phyloP scores from a whole-genome alignment of 108 stramenopile genomes.

The Asterionellopsis glacialis region DNA sequence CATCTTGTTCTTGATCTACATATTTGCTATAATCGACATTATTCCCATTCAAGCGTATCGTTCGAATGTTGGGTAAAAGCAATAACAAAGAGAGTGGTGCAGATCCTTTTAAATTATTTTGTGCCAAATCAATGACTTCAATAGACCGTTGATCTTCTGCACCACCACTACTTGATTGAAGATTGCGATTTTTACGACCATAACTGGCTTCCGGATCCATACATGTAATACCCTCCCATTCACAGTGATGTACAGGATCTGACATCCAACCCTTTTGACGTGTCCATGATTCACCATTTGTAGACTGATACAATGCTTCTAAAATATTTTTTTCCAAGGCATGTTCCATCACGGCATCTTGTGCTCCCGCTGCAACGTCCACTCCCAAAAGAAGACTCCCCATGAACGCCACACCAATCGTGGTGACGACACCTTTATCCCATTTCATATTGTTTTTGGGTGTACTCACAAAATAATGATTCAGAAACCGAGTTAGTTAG shows the following conservation, averaged over 20 bases:
- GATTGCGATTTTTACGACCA: neutral
- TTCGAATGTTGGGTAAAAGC: neutral
- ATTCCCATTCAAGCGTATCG: neutral
- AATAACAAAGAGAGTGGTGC: slow-evolving; percentile 21
- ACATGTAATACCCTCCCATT: slow-evolving; percentile 3
- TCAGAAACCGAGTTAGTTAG: too few species aligned
- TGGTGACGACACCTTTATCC: too few species aligned
- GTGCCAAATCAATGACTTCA: slow-evolving; percentile 35
- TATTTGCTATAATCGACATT: slow-evolving; percentile 1
- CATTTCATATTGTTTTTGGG: too few species aligned
- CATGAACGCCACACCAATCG: too few species aligned
- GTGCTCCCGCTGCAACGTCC: too few species aligned
- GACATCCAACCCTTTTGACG: neutral
- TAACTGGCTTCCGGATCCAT: neutral
- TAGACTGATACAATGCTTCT: neutral
- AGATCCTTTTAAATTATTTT: slow-evolving; percentile 58
- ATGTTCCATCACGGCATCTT: neutral
- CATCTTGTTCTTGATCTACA: neutral
- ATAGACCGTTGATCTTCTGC: neutral
- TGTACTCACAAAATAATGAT: too few species aligned
- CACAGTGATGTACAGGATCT: neutral
- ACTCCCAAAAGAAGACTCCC: too few species aligned
- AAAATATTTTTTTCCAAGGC: neutral
- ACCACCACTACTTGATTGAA: neutral
- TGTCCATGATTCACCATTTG: neutral